phyloP scores from a whole-genome alignment of 140 eudicot species.

The Bidens hawaiensis region DNA sequence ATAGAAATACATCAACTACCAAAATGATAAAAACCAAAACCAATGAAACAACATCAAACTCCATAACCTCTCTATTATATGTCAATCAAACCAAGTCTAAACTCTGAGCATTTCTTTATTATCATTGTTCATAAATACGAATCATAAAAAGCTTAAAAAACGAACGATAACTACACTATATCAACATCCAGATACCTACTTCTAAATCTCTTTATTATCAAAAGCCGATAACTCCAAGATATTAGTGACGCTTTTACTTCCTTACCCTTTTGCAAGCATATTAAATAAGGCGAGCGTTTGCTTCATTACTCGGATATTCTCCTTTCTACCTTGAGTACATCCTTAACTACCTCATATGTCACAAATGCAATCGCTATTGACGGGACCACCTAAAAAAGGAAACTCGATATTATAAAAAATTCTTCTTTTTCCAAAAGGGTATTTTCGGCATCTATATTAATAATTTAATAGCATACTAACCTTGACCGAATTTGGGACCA shows the following conservation, averaged over 20 bases:
- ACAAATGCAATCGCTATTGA: constrained; percentile 98
- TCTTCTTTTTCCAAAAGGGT: not conserved
- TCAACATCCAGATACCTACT: constrained; percentile 22
- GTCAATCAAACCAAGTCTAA: not conserved
- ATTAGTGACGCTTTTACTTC: constrained; percentile 15
- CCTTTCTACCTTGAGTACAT: constrained; percentile 78
- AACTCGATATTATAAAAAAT: not conserved
- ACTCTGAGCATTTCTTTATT: constrained; percentile 21
- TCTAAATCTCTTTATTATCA: constrained; percentile 21
- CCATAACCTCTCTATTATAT: constrained; percentile 9
- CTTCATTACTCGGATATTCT: constrained; percentile 73
- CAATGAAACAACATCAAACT: constrained; percentile 15
- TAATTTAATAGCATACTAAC: constrained; percentile 45
- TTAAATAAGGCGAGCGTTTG: constrained; percentile 20
- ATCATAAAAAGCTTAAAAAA: constrained; percentile 16
- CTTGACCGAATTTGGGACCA: constrained; percentile 98
- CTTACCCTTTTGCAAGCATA: constrained; percentile 36
- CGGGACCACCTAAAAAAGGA: constrained; percentile 77
- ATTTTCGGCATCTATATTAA: constrained; percentile 3
- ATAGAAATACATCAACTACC: not conserved
- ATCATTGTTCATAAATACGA: constrained; percentile 13
- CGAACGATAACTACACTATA: constrained; percentile 20
- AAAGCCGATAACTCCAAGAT: constrained; percentile 11
- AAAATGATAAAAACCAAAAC: not conserved
- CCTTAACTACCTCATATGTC: constrained; percentile 91